Conservation (phyloP, 805 yeast species). For the Helenozyma rhizophorensis region DNA sequence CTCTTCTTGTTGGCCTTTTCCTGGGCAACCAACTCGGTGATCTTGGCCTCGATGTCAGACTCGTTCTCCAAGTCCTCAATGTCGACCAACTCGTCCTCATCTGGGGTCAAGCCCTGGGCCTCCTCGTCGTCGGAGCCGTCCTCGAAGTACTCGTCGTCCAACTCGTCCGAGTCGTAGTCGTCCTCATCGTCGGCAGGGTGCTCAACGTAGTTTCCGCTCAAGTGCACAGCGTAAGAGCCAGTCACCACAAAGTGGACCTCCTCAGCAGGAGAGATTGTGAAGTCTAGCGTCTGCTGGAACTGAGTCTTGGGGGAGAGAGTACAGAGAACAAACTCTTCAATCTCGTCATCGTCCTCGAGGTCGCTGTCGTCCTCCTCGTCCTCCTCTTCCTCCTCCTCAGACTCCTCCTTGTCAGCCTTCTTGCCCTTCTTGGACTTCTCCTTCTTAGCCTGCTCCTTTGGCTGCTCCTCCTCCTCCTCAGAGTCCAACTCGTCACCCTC, state of each 20-base stretch:
- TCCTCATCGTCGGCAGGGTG: slow-evolving; percentile 84
- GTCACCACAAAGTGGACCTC: slow-evolving; percentile 92
- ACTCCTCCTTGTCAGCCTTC: slow-evolving; percentile 50
- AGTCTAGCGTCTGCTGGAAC: slow-evolving; percentile 86
- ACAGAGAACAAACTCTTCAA: slow-evolving; percentile 80
- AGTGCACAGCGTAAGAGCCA: slow-evolving; percentile 90
- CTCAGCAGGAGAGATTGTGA: slow-evolving; percentile 89
- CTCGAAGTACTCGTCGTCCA: slow-evolving; percentile 42
- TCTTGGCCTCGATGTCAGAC: slow-evolving; percentile 67
- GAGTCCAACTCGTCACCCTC: slow-evolving; percentile 44
- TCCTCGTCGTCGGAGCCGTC: slow-evolving; percentile 46
- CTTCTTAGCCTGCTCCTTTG: slow-evolving; percentile 17
- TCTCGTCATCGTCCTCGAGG: slow-evolving; percentile 65
- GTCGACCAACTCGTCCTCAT: slow-evolving; percentile 65
- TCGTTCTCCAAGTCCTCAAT: slow-evolving; percentile 63
- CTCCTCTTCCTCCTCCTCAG: slow-evolving; percentile 44
- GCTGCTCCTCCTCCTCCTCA: slow-evolving; percentile 28
- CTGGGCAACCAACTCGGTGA: slow-evolving; percentile 68
- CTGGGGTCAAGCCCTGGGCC: slow-evolving; percentile 69
- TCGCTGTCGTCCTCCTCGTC: slow-evolving; percentile 55
- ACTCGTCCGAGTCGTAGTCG: slow-evolving; percentile 28
- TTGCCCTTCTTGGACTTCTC: slow-evolving; percentile 26
- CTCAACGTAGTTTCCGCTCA: slow-evolving; percentile 93
- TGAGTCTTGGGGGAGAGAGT: slow-evolving; percentile 83
- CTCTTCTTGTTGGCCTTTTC: slow-evolving; percentile 28